phyloP scores from a whole-genome alignment of 495 filamentous ascomycete species.

The Stereocaulon alpinum region DNA sequence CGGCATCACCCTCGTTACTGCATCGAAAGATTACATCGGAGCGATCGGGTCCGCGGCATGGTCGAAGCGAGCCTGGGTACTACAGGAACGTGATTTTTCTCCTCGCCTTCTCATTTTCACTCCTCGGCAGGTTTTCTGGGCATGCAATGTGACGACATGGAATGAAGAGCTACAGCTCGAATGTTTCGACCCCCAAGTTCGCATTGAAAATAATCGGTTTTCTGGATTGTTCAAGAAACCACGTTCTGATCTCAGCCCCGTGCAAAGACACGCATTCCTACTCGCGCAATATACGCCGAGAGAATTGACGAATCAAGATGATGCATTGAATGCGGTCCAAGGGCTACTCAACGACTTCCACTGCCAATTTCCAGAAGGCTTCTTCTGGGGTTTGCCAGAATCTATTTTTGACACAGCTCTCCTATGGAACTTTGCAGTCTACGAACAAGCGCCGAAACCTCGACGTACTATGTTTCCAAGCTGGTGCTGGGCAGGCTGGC shows the following conservation, averaged over 20 bases:
- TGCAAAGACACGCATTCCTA: background rate
- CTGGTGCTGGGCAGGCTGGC: conserved; percentile 1
- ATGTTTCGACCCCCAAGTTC: background rate
- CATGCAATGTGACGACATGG: background rate
- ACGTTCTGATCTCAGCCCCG: background rate
- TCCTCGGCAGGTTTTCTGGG: background rate
- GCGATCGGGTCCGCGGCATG: background rate
- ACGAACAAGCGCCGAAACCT: background rate
- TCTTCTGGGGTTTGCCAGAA: background rate
- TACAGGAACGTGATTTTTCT: background rate
- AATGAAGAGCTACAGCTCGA: background rate
- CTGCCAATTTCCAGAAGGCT: background rate
- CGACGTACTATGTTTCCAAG: background rate
- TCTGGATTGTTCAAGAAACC: background rate
- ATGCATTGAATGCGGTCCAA: background rate
- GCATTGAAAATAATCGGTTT: background rate
- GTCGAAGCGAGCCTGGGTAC: background rate
- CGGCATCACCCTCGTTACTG: background rate
- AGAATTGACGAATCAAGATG: background rate
- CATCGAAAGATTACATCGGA: background rate
- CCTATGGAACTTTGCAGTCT: background rate
- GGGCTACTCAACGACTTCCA: background rate
- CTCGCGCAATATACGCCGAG: background rate
- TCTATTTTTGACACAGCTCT: background rate
- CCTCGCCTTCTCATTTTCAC: background rate